Evolutionary conservation across 75 land plant species (phyloP).

Genomic region (Selaginella tamariscina): DNA sequence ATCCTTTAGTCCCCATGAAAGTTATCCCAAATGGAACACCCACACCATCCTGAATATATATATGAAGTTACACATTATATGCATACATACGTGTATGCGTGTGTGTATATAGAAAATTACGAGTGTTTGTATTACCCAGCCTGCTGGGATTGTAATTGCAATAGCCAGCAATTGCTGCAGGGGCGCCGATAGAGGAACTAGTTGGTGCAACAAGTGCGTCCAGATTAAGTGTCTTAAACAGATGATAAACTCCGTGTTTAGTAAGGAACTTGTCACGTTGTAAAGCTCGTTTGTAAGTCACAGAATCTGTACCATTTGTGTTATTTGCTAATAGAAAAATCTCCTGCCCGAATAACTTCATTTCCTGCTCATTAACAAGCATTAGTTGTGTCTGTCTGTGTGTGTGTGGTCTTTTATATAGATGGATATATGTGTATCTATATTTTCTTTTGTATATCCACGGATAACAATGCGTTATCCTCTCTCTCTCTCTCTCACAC

Average conservation of each 20-base stretch:
- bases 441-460: neutral
- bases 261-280: constrained; percentile 13
- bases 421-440: neutral
- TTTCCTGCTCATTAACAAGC: constrained; percentile 17
- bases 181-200: neutral
- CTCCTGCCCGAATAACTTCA: constrained; percentile 27
- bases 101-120: too few species aligned
- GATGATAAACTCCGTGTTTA: constrained; percentile 26
- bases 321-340: constrained; percentile 28
- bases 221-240: constrained; percentile 24
- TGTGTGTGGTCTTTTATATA: too few species aligned
- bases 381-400: too few species aligned
- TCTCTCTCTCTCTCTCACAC: too few species aligned
- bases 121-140: constrained; percentile 17
- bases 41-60: too few species aligned
- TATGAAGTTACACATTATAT: too few species aligned
- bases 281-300: constrained; percentile 22
- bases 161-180: constrained; percentile 44
- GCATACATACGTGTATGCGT: too few species aligned
- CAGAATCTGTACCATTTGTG: constrained; percentile 21
- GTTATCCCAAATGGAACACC: constrained; percentile 50
- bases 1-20: constrained; percentile 39
- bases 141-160: constrained; percentile 48
- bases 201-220: constrained; percentile 40
- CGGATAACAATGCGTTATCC: too few species aligned